Evolutionary conservation across 768 basidiomycete genomes (phyloP).

Genomic region (Leccinum truebloodii): DNA sequence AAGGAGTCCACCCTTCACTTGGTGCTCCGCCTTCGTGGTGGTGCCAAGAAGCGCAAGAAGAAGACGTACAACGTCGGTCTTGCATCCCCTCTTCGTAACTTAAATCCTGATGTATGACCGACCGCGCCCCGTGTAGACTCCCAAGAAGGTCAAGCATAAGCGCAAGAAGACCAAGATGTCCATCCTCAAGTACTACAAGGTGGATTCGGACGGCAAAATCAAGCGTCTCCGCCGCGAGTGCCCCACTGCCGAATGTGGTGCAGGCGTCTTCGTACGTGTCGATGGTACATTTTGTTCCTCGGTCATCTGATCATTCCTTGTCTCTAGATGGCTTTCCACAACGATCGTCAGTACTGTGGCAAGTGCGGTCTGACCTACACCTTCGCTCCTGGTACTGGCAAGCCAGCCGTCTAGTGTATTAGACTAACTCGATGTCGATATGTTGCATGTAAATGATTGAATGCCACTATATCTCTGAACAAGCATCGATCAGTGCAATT

Average conservation of each 20-base stretch:
- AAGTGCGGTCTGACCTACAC: slow-evolving; percentile 90
- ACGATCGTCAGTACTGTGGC: slow-evolving; percentile 97
- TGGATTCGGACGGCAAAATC: slow-evolving; percentile 99
- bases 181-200: slow-evolving; percentile 99
- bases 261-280: slow-evolving; percentile 75
- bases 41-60: slow-evolving; percentile 99
- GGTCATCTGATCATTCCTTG: slow-evolving; percentile 10
- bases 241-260: slow-evolving; percentile 79
- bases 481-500: background rate
- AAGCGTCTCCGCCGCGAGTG: slow-evolving; percentile 99
- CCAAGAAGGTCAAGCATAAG: slow-evolving; percentile 99
- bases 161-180: slow-evolving; percentile 99
- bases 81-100: background rate
- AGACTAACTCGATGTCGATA: slow-evolving; percentile 27
- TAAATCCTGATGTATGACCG: slow-evolving; percentile 7
- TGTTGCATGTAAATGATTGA: slow-evolving; percentile 16
- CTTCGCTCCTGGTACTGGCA: slow-evolving; percentile 70
- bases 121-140: slow-evolving; percentile 56
- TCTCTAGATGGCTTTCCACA: slow-evolving; percentile 94
- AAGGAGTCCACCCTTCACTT: slow-evolving; percentile 99
- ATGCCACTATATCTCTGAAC: slow-evolving; percentile 7
- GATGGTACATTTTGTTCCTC: background rate
- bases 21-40: slow-evolving; percentile 97
- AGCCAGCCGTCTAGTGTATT: slow-evolving; percentile 78
- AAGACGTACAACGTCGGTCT: slow-evolving; percentile 92